Evolutionary conservation across 2,329 filamentous ascomycete species (phyloP), one percentile per base, ranked within the genome.

Genomic region (Grosmannia serpens): DNA sequence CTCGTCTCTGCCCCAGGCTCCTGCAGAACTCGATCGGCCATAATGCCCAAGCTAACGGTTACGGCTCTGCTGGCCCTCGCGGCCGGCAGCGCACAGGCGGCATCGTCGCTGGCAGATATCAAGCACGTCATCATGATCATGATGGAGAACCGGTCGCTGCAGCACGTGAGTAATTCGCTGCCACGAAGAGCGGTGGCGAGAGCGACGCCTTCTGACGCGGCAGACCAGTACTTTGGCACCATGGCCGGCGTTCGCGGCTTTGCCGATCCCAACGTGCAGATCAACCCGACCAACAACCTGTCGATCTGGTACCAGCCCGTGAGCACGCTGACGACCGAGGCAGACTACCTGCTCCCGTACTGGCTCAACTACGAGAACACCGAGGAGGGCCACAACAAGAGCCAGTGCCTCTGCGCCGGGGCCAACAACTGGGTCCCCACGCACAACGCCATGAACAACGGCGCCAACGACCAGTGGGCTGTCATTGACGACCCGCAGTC

Each of bases 111-210:
- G 38, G 71, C 70, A 29, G 77, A 81, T 58, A 76, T 81, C 60
- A 74, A 81, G 57, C 79, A 81, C 73, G 78, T 81, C 41, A 73
- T 82, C n/a, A 73, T 82, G 41, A 79, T 81, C 64, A 82, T 81
- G 79, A 77, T 81, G 64, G 77, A 70, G 59, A 70, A 70, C 55
- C 62, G 69, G 17, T 68, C 69, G 1, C 67, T 70, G 52, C 67
- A 70, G 58, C 69, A 70, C 35, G 68, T 69, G 51, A 58, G 68
- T 58, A 8, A 4, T 31, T 24, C 11, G 22, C 33, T 29, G 8
- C 24, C 17, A 47, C 17, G 24, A 22, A n/a, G n/a, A n/a, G n/a
- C n/a, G n/a, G n/a, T n/a, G 13, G 47, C n/a, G 13, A 9, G 2
- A 10, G 4, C 3, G 1, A 17, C 17, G 17, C 33, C 17, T 20